These are phyloP conservation scores for Parsonsia alboflavescens DNA, from an alignment of 257 asterid genomes.

Conservation along the genomic window DNA sequence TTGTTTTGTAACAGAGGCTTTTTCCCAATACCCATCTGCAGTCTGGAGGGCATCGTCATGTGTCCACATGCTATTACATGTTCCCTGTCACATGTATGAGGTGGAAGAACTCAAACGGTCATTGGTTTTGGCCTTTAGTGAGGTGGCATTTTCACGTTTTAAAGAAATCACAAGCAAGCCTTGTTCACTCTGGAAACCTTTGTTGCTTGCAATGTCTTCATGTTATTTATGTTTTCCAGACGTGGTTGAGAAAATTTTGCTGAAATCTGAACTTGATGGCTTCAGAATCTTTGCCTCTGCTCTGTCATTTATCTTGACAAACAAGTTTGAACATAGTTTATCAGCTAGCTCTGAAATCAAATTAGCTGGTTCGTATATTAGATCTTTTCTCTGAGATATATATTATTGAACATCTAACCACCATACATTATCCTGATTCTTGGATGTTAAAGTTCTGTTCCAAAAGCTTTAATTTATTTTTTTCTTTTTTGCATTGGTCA, in stretches of 20 bases:
- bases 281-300: conserved; percentile 28
- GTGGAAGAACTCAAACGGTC: conserved; percentile 29
- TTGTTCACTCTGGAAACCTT: conserved; percentile 36
- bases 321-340: conserved; percentile 29
- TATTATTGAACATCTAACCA: not conserved
- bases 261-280: conserved; percentile 26
- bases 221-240: conserved; percentile 38
- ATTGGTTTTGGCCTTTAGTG: conserved; percentile 23
- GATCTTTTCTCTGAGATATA: not conserved
- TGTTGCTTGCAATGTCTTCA: conserved; percentile 34
- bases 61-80: conserved; percentile 34
- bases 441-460: not conserved
- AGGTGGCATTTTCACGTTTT: conserved; percentile 35
- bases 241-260: conserved; percentile 25
- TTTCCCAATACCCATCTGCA: conserved; percentile 36
- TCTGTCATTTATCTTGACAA: conserved; percentile 23
- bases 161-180: conserved; percentile 26
- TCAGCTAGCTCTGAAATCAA: conserved; percentile 32
- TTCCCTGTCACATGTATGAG: conserved; percentile 25
- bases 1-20: conserved; percentile 30
- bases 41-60: conserved; percentile 42
- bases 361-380: conserved; percentile 32
- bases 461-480: not conserved
- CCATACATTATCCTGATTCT: not conserved
- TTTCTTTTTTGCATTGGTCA: not conserved